Evolutionary conservation across 1,139 yeast genomes (phyloP).

Genomic region (Entelexis paramagnoliae): DNA sequence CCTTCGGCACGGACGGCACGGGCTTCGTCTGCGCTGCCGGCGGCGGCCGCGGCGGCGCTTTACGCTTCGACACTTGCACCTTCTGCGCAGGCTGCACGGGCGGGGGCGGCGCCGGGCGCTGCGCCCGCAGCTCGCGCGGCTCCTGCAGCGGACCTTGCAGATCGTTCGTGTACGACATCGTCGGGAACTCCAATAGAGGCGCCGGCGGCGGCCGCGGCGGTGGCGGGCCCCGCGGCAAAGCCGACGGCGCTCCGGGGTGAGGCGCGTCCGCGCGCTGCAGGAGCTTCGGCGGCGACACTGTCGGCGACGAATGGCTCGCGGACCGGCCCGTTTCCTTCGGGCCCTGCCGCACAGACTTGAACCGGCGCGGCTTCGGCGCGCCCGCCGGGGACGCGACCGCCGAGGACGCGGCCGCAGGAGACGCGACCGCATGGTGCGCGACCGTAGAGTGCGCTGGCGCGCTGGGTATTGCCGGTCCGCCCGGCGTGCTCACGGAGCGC

Average conservation of each 20-base stretch:
- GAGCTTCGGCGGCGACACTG: constrained; percentile 12
- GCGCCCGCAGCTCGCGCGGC: constrained; percentile 9
- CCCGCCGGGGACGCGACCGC: constrained; percentile 24
- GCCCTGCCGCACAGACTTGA: constrained; percentile 9
- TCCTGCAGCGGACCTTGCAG: neutral
- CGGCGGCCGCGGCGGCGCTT: constrained; percentile 6
- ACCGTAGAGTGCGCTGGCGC: no score
- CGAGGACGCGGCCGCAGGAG: no score
- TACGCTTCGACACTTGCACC: constrained; percentile 1
- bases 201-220: constrained; percentile 38
- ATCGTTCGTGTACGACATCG: neutral
- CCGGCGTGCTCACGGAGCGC: constrained; percentile 12
- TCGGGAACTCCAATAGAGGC: constrained; percentile 31
- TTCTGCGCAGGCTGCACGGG: neutral
- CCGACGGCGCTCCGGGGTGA: constrained; percentile 2
- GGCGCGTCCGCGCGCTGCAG: constrained; percentile 10
- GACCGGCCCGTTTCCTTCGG: constrained; percentile 1
- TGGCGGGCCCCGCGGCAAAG: constrained; percentile 27
- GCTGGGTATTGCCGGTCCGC: constrained; percentile 12
- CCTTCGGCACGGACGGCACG: neutral
- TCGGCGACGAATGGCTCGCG: neutral
- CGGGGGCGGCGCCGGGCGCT: constrained; percentile 19
- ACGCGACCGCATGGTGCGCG: no score
- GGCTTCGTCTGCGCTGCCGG: neutral
- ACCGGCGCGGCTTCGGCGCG: constrained; percentile 13